Evolutionary conservation across 2,329 filamentous ascomycete genomes (phyloP), one percentile per base, ranked within the genome.

Genomic region (Elsinoe perseae): DNA sequence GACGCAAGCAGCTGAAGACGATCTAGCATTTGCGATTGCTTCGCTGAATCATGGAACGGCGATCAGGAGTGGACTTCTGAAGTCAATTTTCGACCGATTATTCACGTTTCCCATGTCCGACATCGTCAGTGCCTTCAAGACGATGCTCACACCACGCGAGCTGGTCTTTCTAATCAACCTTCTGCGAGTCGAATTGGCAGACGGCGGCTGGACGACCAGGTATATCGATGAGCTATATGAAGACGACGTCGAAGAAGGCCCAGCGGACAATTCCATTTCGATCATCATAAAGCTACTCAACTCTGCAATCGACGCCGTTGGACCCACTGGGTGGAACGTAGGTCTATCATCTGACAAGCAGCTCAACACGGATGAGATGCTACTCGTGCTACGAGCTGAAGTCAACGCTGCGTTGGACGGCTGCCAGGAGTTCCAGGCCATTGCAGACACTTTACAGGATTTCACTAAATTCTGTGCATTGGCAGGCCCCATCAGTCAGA

Each of bases 271-370:
- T 50, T 82, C 84, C 53, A 85, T 91, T 61, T 77, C 81, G 14
- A 79, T 88, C 38, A 85, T 92, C 60, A 81, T 85, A 14, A 82
- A 85, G 61, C 75, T 92, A 3, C 77, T 91, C 27, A 83, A 83
- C 60, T 82, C 83, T 64, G 87, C 86, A 59, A 77, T 92, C 42
- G 87, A 92, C 69, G 83, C 87, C 0, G 80, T 92, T 14, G 87
- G 86, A 1, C 78, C 84, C 8, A 82, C 82, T 55, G 87, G 87
- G 18, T 91, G 87, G 86, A 76, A 91, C 28, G 83, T 84, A 61
- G 81, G 81, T 61, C 77, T 44, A 70, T 80, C 64, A 68, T 43
- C 67, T 56, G 75, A 76, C 25, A 75, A 79, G 58, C 73, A 76
- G 32, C 71, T 76, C 9, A 79, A 82, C 42, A 76, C 80, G 1